Evolutionary conservation across 164 flowering plant genomes (phyloP).

Genomic region (Annona cherimola): DNA sequence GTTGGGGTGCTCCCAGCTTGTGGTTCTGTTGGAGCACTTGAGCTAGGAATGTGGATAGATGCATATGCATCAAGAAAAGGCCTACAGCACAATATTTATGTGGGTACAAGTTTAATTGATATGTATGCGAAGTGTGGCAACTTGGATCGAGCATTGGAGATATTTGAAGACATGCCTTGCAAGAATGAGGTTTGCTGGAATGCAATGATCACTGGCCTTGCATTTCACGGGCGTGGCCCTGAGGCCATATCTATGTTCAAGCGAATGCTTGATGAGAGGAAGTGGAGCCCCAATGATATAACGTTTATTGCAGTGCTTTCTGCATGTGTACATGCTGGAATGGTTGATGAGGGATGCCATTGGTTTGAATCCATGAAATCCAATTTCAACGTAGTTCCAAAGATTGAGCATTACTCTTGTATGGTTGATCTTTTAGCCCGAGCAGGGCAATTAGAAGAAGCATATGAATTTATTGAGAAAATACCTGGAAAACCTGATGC

Average conservation of each 20-base stretch:
- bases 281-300: constrained; percentile 21
- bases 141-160: constrained; percentile 16
- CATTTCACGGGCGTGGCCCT: constrained; percentile 21
- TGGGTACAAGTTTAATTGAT: constrained; percentile 20
- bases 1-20: constrained; percentile 34
- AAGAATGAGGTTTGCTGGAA: constrained; percentile 26
- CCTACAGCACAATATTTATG: constrained; percentile 20
- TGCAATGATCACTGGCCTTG: constrained; percentile 28
- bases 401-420: constrained; percentile 27
- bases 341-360: constrained; percentile 21
- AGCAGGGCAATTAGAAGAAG: constrained; percentile 60
- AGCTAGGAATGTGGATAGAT: constrained; percentile 25
- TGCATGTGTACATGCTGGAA: constrained; percentile 30
- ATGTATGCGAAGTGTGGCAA: constrained; percentile 29
- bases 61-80: constrained; percentile 14
- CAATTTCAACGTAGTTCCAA: constrained; percentile 41
- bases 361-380: constrained; percentile 19
- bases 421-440: constrained; percentile 75
- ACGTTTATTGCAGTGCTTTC: constrained; percentile 33
- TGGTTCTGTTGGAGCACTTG: constrained; percentile 27
- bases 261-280: constrained; percentile 13
- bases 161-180: constrained; percentile 15
- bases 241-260: constrained; percentile 25
- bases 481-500: constrained; percentile 74
- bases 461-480: constrained; percentile 49